Base-by-base conservation (phyloP, 2,329 filamentous ascomycete genomes). In the Zymoseptoria pseudotritici region DNA sequence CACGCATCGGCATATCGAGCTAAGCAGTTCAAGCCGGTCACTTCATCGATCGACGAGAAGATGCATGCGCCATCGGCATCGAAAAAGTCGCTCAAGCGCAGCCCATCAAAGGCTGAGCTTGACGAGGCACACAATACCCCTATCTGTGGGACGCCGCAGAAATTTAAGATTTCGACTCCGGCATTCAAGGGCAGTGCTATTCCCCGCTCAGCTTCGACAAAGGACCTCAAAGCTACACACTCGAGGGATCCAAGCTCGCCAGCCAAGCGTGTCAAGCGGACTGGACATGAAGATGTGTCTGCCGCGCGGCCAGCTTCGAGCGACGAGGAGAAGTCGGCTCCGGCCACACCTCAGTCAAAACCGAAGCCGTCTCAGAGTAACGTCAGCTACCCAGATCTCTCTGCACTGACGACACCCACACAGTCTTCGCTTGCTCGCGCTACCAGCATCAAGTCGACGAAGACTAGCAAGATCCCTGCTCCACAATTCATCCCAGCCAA, bases 1-100 rank as follows among this genome's bases (percentile, higher is more conserved):
- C 92, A 97, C 72, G 82, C 91, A 8, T 96, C 92, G 10, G 84
- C 87, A 17, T 94, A 87, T 77, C 82, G 90, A 63, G 82, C 60
- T 19, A 60, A 59, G 57, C 63, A 50, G 57, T 61, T n/a, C 36
- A 55, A 42, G 54, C 54, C 52, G 50, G 58, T 49, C 36, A 60
- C 55, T 6, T 60, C 60, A 6, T 53, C 61, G 4, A 55, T 56
- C 10, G 31, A 19, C 8, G 51, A 61, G 51, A 59, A 52, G 20
- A 31, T 53, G 19, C 51, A 36, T 29, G 62, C 58, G 42, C 55
- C 57, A 10, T 42, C 54, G 11, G 52, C 54, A 4, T 73, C 65
- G 8, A 68, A 69, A 57, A 73, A 71, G 62, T 72, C 78, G 26
- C 72, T 86, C 65, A 86, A 85, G 75, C 80, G 81, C 50, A 82